Base-by-base conservation (phyloP, 495 filamentous ascomycete species). In the Platismatia glauca region DNA sequence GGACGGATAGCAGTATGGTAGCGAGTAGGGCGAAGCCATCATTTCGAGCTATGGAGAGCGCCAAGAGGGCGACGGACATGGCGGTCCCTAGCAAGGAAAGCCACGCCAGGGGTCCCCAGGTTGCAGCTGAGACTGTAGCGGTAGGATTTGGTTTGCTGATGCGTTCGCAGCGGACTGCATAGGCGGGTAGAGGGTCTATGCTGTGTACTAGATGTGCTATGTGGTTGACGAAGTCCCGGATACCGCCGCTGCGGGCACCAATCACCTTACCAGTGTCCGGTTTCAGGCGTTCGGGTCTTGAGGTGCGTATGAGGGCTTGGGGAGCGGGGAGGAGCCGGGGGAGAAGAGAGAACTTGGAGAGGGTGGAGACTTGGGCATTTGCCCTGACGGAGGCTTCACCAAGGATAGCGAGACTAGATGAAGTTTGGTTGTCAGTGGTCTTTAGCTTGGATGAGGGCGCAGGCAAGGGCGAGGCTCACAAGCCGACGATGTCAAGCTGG, bases 271-370 rank as follows among this genome's bases (percentile, higher is more conserved):
- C 67, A 24, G 41, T 62, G 31, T 53, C 56, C 7, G 67, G 41
- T 27, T 61, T 53, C 13, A 69, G 62, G 52, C 84, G 80, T 62
- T 74, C 72, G 6, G 83, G 85, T 2, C 86, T 81, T 6, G 76
- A 70, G 12, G 83, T 77, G 52, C 81, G 78, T 41, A 87, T 71
- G 33, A 88, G 76, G 37, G 82, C 81, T 71, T 88, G 85, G 22
- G 86, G 86, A 6, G 86, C 86, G 33, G 86, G 86, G 35, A 88
- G 77, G 50, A 89, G 81, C 55, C 84, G 84, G 37, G 86, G 86
- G 9, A 69, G 65, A 41, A 69, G 67, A 34, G 65, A 64, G 65
- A 73, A 64, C 7, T 70, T 66, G 67, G 71, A 69, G 27, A 75
- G 74, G 1, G 69, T 67, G 5, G 74, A 70, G 62, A 68, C 74